Conservation (phyloP, 2,329 filamentous ascomycete genomes). For the Aspergillus sp. region DNA sequence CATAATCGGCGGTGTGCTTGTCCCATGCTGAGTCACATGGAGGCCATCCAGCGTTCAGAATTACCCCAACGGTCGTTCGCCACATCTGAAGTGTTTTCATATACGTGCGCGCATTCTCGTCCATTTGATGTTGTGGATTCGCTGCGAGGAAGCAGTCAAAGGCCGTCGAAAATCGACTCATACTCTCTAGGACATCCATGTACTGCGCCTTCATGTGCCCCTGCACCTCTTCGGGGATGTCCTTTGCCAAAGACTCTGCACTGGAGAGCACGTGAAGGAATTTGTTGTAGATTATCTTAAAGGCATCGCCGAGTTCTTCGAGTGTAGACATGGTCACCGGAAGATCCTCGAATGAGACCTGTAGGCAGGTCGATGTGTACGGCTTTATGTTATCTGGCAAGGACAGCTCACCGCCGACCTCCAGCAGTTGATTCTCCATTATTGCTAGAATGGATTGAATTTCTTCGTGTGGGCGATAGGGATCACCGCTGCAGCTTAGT, state of each 20-base stretch:
- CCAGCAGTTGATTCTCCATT: constrained; percentile 19
- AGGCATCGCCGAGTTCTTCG: constrained; percentile 10
- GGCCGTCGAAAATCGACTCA: constrained; percentile 8
- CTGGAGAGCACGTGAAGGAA: not conserved
- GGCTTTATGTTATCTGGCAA: not conserved
- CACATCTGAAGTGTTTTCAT: constrained; percentile 14
- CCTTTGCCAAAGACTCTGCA: not conserved
- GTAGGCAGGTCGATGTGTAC: not conserved
- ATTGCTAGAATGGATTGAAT: constrained; percentile 13
- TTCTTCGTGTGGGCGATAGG: constrained; percentile 3
- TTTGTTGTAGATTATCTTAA: constrained; percentile 16
- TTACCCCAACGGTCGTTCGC: constrained; percentile 9
- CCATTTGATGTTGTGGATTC: not conserved
- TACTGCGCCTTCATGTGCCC: not conserved
- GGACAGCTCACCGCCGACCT: constrained; percentile 12
- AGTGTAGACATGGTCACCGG: constrained; percentile 3
- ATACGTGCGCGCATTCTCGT: not conserved
- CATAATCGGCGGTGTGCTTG: constrained; percentile 5
- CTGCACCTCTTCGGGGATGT: not conserved
- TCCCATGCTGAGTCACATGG: constrained; percentile 13
- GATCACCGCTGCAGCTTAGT: not conserved
- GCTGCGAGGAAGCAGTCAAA: constrained; percentile 14
- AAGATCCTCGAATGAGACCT: not conserved
- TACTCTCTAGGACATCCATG: not conserved
- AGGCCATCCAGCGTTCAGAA: constrained; percentile 10